phyloP scores from a whole-genome alignment of 139 green algal genomes.

The Marvania coccoides region DNA sequence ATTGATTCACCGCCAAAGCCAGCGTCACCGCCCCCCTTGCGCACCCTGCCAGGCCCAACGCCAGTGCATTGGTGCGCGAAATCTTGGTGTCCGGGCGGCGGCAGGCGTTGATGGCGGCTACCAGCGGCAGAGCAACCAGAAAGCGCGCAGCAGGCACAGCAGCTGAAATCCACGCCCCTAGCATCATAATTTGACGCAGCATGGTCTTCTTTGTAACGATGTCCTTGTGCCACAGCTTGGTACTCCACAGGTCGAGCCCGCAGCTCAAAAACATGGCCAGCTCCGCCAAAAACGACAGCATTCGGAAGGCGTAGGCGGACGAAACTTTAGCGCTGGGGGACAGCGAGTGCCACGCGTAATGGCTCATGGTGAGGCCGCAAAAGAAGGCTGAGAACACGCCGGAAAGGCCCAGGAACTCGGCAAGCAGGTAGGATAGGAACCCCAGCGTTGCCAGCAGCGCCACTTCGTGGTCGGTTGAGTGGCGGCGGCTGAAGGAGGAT shows the following conservation, averaged over 20 bases:
- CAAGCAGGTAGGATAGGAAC: slow-evolving; percentile 64
- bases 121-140: neutral
- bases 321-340: slow-evolving; percentile 35
- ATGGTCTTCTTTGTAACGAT: neutral
- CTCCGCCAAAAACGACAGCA: slow-evolving; percentile 46
- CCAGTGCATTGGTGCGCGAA: neutral
- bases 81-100: neutral
- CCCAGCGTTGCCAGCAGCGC: slow-evolving; percentile 47
- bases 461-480: slow-evolving; percentile 44
- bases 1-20: slow-evolving; percentile 5
- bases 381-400: slow-evolving; percentile 82
- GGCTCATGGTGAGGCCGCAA: slow-evolving; percentile 62
- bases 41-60: neutral
- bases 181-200: neutral
- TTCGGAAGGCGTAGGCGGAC: slow-evolving; percentile 41
- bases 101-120: neutral
- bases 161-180: neutral
- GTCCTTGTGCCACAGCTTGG: slow-evolving; percentile 11
- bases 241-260: slow-evolving; percentile 26
- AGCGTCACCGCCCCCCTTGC: neutral
- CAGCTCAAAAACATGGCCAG: slow-evolving; percentile 65
- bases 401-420: slow-evolving; percentile 49
- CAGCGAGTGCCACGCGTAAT: slow-evolving; percentile 67
- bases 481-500: slow-evolving; percentile 11
- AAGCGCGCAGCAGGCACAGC: neutral